Conservation (phyloP, 1,139 yeast genomes). For the Blastobotrys buckinghamii region DNA sequence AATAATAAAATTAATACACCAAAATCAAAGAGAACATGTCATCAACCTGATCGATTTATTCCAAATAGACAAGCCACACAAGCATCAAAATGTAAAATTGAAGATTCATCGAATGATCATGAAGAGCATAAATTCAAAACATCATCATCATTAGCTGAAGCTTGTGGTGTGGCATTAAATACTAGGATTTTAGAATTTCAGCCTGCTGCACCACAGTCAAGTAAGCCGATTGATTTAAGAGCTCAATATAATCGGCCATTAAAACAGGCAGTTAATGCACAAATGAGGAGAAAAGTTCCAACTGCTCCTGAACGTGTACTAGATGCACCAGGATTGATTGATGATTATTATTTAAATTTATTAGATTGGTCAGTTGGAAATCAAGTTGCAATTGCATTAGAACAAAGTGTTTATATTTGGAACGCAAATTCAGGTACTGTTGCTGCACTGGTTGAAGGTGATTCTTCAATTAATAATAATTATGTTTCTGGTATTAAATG, state of each 20-base stretch:
- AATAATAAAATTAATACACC: slow-evolving; percentile 17
- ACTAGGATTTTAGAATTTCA: slow-evolving; percentile 82
- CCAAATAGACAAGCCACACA: slow-evolving; percentile 46
- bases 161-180: slow-evolving; percentile 84
- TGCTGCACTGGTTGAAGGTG: slow-evolving; percentile 52
- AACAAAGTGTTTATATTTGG: slow-evolving; percentile 84
- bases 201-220: slow-evolving; percentile 77
- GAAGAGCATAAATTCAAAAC: background rate
- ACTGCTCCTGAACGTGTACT: slow-evolving; percentile 88
- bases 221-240: slow-evolving; percentile 49
- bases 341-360: slow-evolving; percentile 85
- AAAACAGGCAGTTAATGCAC: slow-evolving; percentile 49
- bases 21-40: slow-evolving; percentile 24
- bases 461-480: slow-evolving; percentile 31
- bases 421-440: slow-evolving; percentile 83
- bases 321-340: slow-evolving; percentile 93
- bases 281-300: slow-evolving; percentile 63
- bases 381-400: slow-evolving; percentile 84
- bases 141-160: slow-evolving; percentile 76
- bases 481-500: slow-evolving; percentile 74
- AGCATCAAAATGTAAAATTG: slow-evolving; percentile 38
- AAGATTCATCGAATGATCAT: slow-evolving; percentile 1
- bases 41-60: slow-evolving; percentile 41
- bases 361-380: slow-evolving; percentile 85
- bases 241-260: slow-evolving; percentile 37